Conservation (phyloP, 2,329 filamentous ascomycete species). For the Hypoxylon sp. region DNA sequence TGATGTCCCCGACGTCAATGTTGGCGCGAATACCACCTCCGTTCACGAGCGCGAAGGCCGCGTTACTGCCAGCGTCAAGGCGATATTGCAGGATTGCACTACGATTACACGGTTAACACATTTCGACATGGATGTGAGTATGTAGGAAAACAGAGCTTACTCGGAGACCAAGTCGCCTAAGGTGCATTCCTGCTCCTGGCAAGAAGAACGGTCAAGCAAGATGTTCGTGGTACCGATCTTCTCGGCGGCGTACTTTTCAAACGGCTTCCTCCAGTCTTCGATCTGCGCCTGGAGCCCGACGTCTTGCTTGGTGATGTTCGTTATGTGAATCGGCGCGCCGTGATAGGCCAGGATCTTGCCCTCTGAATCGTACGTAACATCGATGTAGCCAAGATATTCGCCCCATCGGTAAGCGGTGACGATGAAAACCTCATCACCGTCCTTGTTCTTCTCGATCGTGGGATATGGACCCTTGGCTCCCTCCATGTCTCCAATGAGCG, state of each 20-base stretch:
- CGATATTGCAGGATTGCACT: conserved; percentile 73
- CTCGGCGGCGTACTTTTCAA: conserved; percentile 70
- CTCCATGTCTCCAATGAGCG: conserved; percentile 70
- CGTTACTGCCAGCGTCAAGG: conserved; percentile 60
- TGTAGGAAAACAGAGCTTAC: conserved; percentile 46
- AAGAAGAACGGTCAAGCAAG: conserved; percentile 70
- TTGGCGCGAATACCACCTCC: conserved; percentile 73
- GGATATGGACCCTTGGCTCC: conserved; percentile 72
- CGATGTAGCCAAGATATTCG: conserved; percentile 76
- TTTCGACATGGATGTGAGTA: conserved; percentile 42
- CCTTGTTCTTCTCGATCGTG: conserved; percentile 70
- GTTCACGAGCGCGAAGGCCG: conserved; percentile 73
- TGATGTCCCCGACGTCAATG: conserved; percentile 72
- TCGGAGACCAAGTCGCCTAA: conserved; percentile 69
- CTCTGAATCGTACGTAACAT: conserved; percentile 71
- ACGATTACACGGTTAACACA: conserved; percentile 42
- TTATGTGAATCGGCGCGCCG: conserved; percentile 74
- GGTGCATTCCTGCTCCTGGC: conserved; percentile 70
- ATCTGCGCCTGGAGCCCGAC: conserved; percentile 69
- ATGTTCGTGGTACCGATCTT: conserved; percentile 68
- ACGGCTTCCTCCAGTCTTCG: conserved; percentile 69
- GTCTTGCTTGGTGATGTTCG: conserved; percentile 71
- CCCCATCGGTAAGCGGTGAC: conserved; percentile 78
- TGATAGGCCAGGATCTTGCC: conserved; percentile 74
- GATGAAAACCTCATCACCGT: conserved; percentile 76